A percentile compares a stretch with the other conserved stretches of the same genome.
phyloP scores from a whole-genome alignment of 2,329 filamentous ascomycete genomes.

The Akanthomyces lecanii region DNA sequence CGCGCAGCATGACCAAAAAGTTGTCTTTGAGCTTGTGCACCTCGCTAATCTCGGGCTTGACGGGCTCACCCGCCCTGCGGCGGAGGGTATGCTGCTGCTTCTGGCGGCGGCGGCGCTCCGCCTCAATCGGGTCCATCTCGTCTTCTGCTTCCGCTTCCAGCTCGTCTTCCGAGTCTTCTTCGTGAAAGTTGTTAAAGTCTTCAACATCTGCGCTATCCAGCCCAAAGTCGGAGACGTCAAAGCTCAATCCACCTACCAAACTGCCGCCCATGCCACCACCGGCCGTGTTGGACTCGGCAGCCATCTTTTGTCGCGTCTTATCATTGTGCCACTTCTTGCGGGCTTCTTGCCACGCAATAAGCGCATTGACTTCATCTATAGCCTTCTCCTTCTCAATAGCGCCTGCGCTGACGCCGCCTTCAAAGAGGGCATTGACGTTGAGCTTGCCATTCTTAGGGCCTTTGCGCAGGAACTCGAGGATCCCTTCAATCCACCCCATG shows the following conservation, averaged over 20 bases:
- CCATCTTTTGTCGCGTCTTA: constrained; percentile 99
- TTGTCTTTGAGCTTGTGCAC: constrained; percentile 74
- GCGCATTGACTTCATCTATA: constrained; percentile 72
- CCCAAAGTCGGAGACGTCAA: constrained; percentile 84
- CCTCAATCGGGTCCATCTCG: constrained; percentile 79
- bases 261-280: constrained; percentile 42
- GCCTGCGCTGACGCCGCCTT: constrained; percentile 66
- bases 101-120: constrained; percentile 72
- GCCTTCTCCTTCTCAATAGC: constrained; percentile 68
- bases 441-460: constrained; percentile 82
- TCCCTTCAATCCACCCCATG: constrained; percentile 96
- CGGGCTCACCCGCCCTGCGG: constrained; percentile 75
- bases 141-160: constrained; percentile 70
- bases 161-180: constrained; percentile 60
- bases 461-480: constrained; percentile 85
- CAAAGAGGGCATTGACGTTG: constrained; percentile 91
- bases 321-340: constrained; percentile 97
- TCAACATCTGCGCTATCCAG: constrained; percentile 81
- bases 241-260: constrained; percentile 52
- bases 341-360: constrained; percentile 92
- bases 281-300: constrained; percentile 54
- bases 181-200: constrained; percentile 66
- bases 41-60: constrained; percentile 74
- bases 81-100: constrained; percentile 77
- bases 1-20: constrained; percentile 77